These are phyloP conservation scores for Vitis rupestris DNA, from an alignment of 164 flowering plant genomes.

Conservation along the genomic window DNA sequence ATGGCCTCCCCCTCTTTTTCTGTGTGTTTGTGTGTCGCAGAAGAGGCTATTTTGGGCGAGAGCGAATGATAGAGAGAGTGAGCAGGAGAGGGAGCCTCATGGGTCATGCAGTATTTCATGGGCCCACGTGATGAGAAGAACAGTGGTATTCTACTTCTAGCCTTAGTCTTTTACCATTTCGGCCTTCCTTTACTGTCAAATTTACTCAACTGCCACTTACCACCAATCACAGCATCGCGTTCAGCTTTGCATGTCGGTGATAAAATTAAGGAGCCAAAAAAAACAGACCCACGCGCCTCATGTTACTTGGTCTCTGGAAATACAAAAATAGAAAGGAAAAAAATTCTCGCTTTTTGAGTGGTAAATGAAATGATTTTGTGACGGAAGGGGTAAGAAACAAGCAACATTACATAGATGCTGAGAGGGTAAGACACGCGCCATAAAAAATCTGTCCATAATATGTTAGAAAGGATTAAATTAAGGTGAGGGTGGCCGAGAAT, in stretches of 20 bases:
- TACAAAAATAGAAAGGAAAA: neutral
- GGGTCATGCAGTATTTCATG: conserved; percentile 7
- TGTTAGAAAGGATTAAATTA: neutral
- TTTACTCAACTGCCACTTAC: neutral
- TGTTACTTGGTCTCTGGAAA: neutral
- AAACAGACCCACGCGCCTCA: conserved; percentile 1
- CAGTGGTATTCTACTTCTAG: neutral
- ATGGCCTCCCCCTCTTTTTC: neutral
- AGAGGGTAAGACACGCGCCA: neutral
- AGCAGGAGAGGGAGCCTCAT: conserved; percentile 12
- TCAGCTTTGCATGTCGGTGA: conserved; percentile 9
- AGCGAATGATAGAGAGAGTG: neutral
- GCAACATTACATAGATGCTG: neutral
- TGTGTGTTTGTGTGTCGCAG: conserved; percentile 1
- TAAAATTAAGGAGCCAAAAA: neutral
- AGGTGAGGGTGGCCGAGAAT: conserved; percentile 31
- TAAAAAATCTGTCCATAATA: too few relatives aligned
- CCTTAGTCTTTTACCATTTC: too few relatives aligned
- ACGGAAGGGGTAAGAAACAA: too few relatives aligned
- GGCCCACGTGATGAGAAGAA: conserved; percentile 28
- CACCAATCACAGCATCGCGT: neutral
- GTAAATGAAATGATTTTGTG: too few relatives aligned
- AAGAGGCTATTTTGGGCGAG: conserved; percentile 7
- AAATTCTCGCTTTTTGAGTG: too few relatives aligned
- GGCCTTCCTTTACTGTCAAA: too few relatives aligned